Percentiles rank a stretch among this genome's conserved stretches.
phyloP scores from a whole-genome alignment of 371 early-diverging fungal species.

The Actinomucor elegans region DNA sequence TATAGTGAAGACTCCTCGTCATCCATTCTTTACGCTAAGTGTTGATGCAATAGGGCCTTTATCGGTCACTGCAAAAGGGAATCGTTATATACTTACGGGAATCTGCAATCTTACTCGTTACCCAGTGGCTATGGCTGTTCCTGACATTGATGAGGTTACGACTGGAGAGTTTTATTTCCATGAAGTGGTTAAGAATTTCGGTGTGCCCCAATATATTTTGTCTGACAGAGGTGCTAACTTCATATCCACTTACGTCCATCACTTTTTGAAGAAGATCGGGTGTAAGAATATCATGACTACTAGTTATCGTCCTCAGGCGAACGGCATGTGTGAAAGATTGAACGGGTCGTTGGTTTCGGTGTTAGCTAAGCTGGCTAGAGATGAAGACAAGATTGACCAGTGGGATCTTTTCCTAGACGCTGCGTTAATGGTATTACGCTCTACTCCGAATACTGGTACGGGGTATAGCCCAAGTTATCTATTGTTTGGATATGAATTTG shows the following conservation, averaged over 20 bases:
- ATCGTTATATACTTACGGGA: constrained; percentile 21
- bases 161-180: constrained; percentile 15
- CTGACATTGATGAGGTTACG: constrained; percentile 11
- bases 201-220: constrained; percentile 10
- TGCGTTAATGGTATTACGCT: constrained; percentile 12
- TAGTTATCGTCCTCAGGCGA: constrained; percentile 30
- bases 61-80: background rate
- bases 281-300: constrained; percentile 24
- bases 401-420: constrained; percentile 15
- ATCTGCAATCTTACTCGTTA: constrained; percentile 24
- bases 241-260: constrained; percentile 12
- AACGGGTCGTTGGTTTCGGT: constrained; percentile 13
- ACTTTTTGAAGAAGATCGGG: constrained; percentile 7
- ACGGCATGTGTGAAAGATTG: constrained; percentile 38
- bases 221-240: constrained; percentile 32
- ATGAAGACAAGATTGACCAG: background rate
- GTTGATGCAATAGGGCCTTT: constrained; percentile 28
- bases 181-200: constrained; percentile 7
- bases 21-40: constrained; percentile 17
- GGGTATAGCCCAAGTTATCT: constrained; percentile 13
- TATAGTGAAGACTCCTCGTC: background rate
- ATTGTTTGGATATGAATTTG: constrained; percentile 23
- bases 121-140: constrained; percentile 20
- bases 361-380: constrained; percentile 9
- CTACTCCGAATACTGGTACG: constrained; percentile 13